These are phyloP conservation scores for Aegilops longissima DNA, from an alignment of 176 grass and related monocot genomes.

Conservation along the genomic window DNA sequence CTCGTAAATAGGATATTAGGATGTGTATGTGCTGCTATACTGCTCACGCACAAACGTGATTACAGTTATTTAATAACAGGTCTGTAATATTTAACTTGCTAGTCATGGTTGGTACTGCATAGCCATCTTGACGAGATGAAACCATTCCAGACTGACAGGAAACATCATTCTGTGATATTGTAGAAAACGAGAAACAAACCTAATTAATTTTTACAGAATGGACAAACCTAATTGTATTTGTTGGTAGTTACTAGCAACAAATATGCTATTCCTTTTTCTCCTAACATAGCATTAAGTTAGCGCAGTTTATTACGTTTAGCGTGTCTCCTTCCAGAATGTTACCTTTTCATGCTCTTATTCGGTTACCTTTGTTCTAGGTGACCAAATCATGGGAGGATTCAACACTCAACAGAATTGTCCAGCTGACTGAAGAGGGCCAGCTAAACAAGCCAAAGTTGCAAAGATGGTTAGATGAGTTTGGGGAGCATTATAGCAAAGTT, in stretches of 20 bases:
- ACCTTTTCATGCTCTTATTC: constrained; percentile 34
- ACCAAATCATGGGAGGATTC: constrained; percentile 97
- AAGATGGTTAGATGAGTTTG: constrained; percentile 99
- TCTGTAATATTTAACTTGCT: background rate
- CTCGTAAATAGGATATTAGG: background rate
- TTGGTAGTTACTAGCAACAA: background rate
- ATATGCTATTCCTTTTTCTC: background rate
- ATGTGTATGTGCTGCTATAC: background rate
- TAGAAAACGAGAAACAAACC: background rate
- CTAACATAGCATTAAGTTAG: background rate
- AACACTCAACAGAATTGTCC: constrained; percentile 91
- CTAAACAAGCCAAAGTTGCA: constrained; percentile 94
- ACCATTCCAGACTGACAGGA: background rate
- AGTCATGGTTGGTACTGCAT: background rate
- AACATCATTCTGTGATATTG: background rate
- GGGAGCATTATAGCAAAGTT: constrained; percentile 87
- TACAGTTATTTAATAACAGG: background rate
- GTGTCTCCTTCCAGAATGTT: constrained; percentile 12
- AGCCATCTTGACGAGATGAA: background rate
- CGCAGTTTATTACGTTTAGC: background rate
- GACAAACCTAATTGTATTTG: background rate
- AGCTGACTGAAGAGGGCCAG: constrained; percentile 91
- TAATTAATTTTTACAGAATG: background rate
- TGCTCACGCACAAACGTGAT: background rate
- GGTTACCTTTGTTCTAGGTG: constrained; percentile 56